Evolutionary conservation across 805 yeast genomes (phyloP), one percentile per base, ranked within the genome.

Genomic region (Lipomyces starkeyi): DNA sequence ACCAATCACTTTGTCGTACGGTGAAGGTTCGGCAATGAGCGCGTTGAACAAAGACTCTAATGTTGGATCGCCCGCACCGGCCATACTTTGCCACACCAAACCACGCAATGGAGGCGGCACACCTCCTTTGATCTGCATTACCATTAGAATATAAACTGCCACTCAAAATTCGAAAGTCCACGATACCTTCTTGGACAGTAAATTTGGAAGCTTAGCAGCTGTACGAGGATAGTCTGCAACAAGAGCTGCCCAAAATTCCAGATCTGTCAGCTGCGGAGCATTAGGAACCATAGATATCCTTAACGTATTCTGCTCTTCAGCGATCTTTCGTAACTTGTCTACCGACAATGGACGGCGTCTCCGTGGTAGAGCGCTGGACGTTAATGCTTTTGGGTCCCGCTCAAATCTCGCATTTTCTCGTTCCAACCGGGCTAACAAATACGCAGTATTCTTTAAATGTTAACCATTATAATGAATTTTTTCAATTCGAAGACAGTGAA

Each of bases 1-100:
- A 53, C 82, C 78, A 64, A 87, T 87, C 53, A 81, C 80, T 64
- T 79, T 77, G 55, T 80, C 78, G 72, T 78, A 83, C 27, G 83
- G 83, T 3, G 83, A 80, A 65, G 79, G 76, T 67, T 83, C 85
- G 9, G 74, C 76, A 57, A 80, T 80, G 61, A 83, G 75, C 5
- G 82, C 76, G 56, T 76, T 75, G 69, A 79, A 83, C 14, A 83
- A 73, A 13, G 75, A 74, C 59, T 77, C 73, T 47, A 81, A 71
- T 11, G 79, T 74, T 11, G 70, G 59, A 17, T 76, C 76, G 43
- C 70, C 59, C 27, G 77, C 74, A 34, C 75, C 74, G 22, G 77
- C 67, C 78, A 78, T 74, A 40, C 73, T 70, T 43, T 70, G 74
- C 81, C 81, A 78, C n/a, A 73, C 78, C 40, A 66, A 70, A 20